phyloP scores from a whole-genome alignment of 495 filamentous ascomycete species.

The Lasiosphaeria ovina region DNA sequence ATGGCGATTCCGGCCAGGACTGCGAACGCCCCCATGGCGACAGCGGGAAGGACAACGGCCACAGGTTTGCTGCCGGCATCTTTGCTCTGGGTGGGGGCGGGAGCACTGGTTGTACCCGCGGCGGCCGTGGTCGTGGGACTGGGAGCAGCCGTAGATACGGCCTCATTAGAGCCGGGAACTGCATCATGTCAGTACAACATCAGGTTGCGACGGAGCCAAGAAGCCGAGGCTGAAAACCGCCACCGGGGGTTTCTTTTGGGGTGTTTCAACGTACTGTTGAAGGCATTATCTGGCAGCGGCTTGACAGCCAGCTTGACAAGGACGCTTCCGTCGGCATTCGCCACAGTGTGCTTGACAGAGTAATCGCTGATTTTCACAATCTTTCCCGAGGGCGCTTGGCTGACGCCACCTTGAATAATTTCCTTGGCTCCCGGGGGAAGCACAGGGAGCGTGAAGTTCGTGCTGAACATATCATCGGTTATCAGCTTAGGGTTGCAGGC shows the following conservation, averaged over 20 bases:
- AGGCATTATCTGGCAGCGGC: slow-evolving; percentile 39
- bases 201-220: too few species aligned
- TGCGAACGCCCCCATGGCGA: slow-evolving; percentile 28
- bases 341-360: slow-evolving; percentile 39
- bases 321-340: slow-evolving; percentile 37
- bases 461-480: slow-evolving; percentile 59
- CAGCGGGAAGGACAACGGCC: slow-evolving; percentile 15
- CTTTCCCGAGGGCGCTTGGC: slow-evolving; percentile 38
- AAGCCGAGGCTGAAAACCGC: too few species aligned
- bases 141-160: background rate
- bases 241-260: too few species aligned
- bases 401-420: slow-evolving; percentile 56
- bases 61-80: slow-evolving; percentile 17
- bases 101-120: slow-evolving; percentile 5
- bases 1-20: slow-evolving; percentile 24
- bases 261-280: slow-evolving; percentile 32
- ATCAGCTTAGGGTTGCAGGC: slow-evolving; percentile 64
- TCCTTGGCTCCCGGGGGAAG: slow-evolving; percentile 42
- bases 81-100: slow-evolving; percentile 13
- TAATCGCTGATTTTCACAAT: slow-evolving; percentile 43
- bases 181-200: background rate
- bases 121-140: background rate
- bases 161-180: slow-evolving; percentile 28
- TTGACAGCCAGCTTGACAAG: slow-evolving; percentile 41
- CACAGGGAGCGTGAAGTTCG: slow-evolving; percentile 71